Conservation (phyloP, 2,329 filamentous ascomycete genomes). For the Magnaporthiopsis poae region DNA sequence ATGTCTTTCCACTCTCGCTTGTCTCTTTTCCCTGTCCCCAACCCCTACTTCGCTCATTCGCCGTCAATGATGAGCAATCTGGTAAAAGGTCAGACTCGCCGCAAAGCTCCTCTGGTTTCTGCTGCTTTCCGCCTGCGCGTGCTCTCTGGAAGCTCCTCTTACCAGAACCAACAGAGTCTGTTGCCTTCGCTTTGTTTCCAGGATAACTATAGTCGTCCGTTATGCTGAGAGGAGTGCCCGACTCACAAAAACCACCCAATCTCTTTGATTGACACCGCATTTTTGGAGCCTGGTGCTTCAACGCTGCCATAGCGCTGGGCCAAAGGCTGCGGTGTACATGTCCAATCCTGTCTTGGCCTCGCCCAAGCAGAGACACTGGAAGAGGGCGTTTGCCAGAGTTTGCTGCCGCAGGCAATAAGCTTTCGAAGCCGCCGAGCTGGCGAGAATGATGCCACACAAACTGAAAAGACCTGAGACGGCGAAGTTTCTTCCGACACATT, state of each 20-base stretch:
- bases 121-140: conserved; percentile 17
- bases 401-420: conserved; percentile 12
- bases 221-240: background rate
- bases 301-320: conserved; percentile 35
- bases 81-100: conserved; percentile 39
- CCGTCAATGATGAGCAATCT: conserved; percentile 34
- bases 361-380: background rate
- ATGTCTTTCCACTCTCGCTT: background rate
- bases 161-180: conserved; percentile 13
- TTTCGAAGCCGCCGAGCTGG: conserved; percentile 40
- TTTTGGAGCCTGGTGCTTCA: conserved; percentile 43
- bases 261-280: conserved; percentile 27
- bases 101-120: conserved; percentile 27
- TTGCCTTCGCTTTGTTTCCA: conserved; percentile 8
- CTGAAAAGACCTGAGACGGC: conserved; percentile 69
- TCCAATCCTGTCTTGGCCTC: background rate
- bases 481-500: background rate
- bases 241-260: conserved; percentile 14
- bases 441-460: conserved; percentile 44
- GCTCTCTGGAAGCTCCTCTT: conserved; percentile 13
- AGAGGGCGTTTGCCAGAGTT: background rate
- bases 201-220: background rate
- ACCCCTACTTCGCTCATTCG: background rate
- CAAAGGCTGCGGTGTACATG: conserved; percentile 52
- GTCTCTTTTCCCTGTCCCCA: background rate